phyloP scores from a whole-genome alignment of 805 yeast species.

The Ogataea paradorogensis region DNA sequence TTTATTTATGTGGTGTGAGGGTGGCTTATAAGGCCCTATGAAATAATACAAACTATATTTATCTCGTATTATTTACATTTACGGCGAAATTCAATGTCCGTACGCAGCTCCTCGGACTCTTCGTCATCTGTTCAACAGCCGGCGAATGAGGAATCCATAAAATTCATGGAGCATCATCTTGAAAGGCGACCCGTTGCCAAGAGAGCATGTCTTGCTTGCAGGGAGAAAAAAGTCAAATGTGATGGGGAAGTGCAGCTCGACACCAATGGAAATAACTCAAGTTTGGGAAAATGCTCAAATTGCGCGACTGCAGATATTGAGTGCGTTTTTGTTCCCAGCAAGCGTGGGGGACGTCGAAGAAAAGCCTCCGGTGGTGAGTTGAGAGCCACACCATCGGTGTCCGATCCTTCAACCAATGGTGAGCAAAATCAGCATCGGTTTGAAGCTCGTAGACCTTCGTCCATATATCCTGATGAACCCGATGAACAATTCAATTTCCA shows the following conservation, averaged over 20 bases:
- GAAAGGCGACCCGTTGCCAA: slow-evolving; percentile 51
- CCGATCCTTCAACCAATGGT: background rate
- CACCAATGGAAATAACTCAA: background rate
- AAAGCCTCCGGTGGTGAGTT: slow-evolving; percentile 22
- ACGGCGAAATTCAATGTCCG: background rate
- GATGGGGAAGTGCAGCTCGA: slow-evolving; percentile 49
- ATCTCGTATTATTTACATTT: background rate
- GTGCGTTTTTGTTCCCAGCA: slow-evolving; percentile 56
- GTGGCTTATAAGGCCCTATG: background rate
- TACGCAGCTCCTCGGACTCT: slow-evolving; percentile 4
- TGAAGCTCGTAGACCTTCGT: background rate
- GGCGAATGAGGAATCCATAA: slow-evolving; percentile 8
- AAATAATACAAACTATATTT: background rate
- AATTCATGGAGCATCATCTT: slow-evolving; percentile 7
- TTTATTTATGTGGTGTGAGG: slow-evolving; percentile 1
- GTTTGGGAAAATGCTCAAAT: slow-evolving; percentile 43
- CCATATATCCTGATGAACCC: background rate
- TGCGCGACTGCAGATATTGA: slow-evolving; percentile 43
- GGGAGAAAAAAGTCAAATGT: slow-evolving; percentile 64
- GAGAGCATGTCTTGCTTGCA: slow-evolving; percentile 60
- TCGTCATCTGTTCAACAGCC: background rate
- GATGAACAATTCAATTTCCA: background rate
- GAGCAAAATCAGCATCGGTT: slow-evolving; percentile 3
- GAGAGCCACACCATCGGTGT: slow-evolving; percentile 1
- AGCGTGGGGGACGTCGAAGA: slow-evolving; percentile 55